Base-by-base conservation (phyloP, 768 basidiomycete genomes). In the Psilocybe sp. region DNA sequence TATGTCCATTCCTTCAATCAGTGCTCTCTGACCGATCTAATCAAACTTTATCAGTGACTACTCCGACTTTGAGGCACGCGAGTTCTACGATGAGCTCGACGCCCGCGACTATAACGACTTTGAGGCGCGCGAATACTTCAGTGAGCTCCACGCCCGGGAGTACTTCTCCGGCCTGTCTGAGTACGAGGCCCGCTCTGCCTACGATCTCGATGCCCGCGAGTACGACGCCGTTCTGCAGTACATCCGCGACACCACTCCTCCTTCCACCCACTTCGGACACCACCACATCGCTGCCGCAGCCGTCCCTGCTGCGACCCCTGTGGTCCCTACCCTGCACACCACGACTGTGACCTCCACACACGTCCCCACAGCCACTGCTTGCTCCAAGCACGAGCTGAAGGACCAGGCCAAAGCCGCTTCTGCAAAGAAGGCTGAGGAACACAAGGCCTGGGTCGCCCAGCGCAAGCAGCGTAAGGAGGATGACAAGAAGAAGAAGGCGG, bases 81-180 rank as follows among this genome's bases (percentile, higher is more conserved):
- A 60, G 11, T 52, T 53, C 14, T 54, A 40, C 43, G 51, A 57
- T 35, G 43, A 55, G 18, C 50, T 51, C 35, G 50, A 51, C 19
- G 43, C 44, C 19, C 50, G 45, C 42, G 54, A 51, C n/a, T 46
- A 47, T 31, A 36, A 48, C 28, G 52, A 63, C 11, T 16, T 62
- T 32, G 63, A 62, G 19, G 52, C 51, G 36, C 63, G 63, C 31
- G 58, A 60, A 23, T 57, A 58, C 39, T 36, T 58, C 39, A 53
- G 50, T 34, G 58, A 63, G 33, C 23, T 63, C 34, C 61, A 62
- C 23, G 61, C 61, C 38, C 59, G 61, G n/a, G 60, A 64, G 19
- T 41, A 52, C 16, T 49, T 59, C 46, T 51, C 56, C 18, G 56
- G 58, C 14, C 44, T 55, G 33, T 43, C 53, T 13, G 57, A 58